These are phyloP conservation scores for Lumnitzera littorea DNA, from an alignment of 345 rosid species.

Conservation along the genomic window DNA sequence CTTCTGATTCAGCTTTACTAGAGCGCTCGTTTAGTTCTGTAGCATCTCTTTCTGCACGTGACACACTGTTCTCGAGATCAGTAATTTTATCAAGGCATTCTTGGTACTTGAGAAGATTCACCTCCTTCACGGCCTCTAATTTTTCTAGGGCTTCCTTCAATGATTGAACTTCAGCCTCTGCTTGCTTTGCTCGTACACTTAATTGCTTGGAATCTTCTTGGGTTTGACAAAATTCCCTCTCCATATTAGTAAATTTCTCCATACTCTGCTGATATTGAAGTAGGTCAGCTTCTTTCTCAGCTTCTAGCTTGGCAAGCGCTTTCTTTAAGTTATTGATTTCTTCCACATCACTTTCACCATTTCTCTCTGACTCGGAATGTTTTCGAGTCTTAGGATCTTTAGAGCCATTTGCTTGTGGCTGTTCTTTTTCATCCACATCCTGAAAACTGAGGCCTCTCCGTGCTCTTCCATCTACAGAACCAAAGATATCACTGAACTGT, in stretches of 20 bases:
- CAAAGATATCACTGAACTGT: constrained; percentile 39
- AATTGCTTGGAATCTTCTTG: constrained; percentile 55
- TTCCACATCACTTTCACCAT: constrained; percentile 66
- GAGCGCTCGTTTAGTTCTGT: constrained; percentile 60
- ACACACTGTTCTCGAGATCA: constrained; percentile 42
- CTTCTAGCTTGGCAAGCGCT: constrained; percentile 74
- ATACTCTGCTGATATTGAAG: constrained; percentile 64
- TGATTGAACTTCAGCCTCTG: constrained; percentile 68
- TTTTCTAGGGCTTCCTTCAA: constrained; percentile 55
- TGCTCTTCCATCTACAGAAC: constrained; percentile 51
- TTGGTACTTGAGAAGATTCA: constrained; percentile 57
- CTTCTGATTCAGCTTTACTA: constrained; percentile 52
- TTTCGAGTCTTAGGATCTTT: constrained; percentile 32
- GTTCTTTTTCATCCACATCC: constrained; percentile 42
- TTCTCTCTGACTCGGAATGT: constrained; percentile 54
- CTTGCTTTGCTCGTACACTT: constrained; percentile 58
- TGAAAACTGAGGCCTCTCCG: constrained; percentile 73
- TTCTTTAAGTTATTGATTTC: constrained; percentile 70
- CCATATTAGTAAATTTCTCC: constrained; percentile 63
- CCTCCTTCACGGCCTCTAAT: constrained; percentile 55
- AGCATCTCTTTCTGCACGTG: constrained; percentile 45
- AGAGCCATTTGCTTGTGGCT: constrained; percentile 13
- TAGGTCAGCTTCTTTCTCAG: constrained; percentile 77
- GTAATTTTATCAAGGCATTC: constrained; percentile 66
- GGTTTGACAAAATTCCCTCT: constrained; percentile 64